Evolutionary conservation across 495 filamentous ascomycete genomes (phyloP).

Genomic region (Penicillium egyptiacum): DNA sequence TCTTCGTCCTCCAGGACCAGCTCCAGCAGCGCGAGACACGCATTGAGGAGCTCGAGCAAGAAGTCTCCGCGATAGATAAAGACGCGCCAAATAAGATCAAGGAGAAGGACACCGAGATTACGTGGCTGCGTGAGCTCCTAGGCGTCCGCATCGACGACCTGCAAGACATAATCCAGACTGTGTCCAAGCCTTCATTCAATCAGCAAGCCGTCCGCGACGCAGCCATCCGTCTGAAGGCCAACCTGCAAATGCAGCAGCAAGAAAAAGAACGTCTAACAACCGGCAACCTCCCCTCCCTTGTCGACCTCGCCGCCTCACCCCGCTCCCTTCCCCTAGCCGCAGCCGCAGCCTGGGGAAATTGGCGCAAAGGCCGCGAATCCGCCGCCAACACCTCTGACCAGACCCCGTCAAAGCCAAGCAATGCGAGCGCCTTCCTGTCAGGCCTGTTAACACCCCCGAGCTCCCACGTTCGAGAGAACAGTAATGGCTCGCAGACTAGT

Average conservation of each 20-base stretch:
- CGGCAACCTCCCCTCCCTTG: slow-evolving; percentile 55
- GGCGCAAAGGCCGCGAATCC: slow-evolving; percentile 62
- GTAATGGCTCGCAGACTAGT: slow-evolving; percentile 33
- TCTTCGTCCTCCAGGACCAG: slow-evolving; percentile 93
- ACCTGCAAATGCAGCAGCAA: slow-evolving; percentile 95
- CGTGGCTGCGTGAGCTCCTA: slow-evolving; percentile 90
- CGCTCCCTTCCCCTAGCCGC: slow-evolving; percentile 79
- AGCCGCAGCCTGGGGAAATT: slow-evolving; percentile 82
- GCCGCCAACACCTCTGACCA: slow-evolving; percentile 49
- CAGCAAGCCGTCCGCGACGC: slow-evolving; percentile 77
- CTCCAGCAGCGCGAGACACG: slow-evolving; percentile 86
- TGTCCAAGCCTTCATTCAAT: slow-evolving; percentile 73
- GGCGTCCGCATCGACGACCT: slow-evolving; percentile 88
- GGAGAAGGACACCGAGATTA: slow-evolving; percentile 89
- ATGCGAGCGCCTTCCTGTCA: slow-evolving; percentile 57
- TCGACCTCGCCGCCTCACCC: slow-evolving; percentile 68
- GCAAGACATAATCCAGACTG: slow-evolving; percentile 81
- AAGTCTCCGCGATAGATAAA: slow-evolving; percentile 62
- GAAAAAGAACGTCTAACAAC: slow-evolving; percentile 72
- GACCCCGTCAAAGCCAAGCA: slow-evolving; percentile 63
- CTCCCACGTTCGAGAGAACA: slow-evolving; percentile 59
- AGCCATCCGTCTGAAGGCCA: slow-evolving; percentile 88
- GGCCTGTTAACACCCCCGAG: slow-evolving; percentile 83
- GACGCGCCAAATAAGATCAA: slow-evolving; percentile 78
- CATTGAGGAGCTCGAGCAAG: slow-evolving; percentile 82